Base-by-base conservation (phyloP, 2,329 filamentous ascomycete genomes). In the Trichoderma pleuroti region DNA sequence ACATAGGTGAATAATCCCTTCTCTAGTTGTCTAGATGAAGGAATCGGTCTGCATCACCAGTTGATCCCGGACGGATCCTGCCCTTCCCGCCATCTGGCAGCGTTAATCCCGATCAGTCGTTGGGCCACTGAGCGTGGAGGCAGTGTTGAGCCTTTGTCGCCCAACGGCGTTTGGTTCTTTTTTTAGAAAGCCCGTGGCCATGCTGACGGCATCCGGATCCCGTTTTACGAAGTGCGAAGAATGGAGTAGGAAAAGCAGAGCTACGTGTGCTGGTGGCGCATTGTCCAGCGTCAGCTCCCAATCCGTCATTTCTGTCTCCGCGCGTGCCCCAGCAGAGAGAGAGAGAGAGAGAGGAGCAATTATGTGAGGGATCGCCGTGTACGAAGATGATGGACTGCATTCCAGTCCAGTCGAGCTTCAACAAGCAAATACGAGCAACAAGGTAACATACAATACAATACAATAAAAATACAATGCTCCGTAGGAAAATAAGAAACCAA, bases 121-220 rank as follows among this genome's bases (percentile, higher is more conserved):
- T 57, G 63, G 63, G 63, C 52, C 24, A 39, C 61, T 26, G 59
- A 57, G 24, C 32, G 54, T 42, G 63, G 63, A 66, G 63, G 63
- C 63, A 56, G 63, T 66, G 63, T 56, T 14, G 21, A 34, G 11
- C 18, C 30, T 66, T 28, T 28, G 52, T 57, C 24, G 63, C 63
- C 63, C 34, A 66, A 66, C 63, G 32, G 14, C 18, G 63, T 32
- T 32, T 21, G 9, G 49, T 39, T 60, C 66, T 68, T 61, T 61
- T 68, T 68, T 68, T 61, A 61, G 66, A 52, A 52, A 32, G 52
- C 54, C 14, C 5, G 52, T 68, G 36, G 39, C n/a, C 46, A 60
- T 68, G 65, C 65, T 68, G 65, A 68, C 65, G 18, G 54, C 65
- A 66, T 49, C 18, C 21, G 24, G 32, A 26, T n/a, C 64, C 65